Percentiles rank a stretch among this genome's conserved stretches.
Conservation (phyloP, 305 asterid genomes). For the Fraxinus albicans region DNA sequence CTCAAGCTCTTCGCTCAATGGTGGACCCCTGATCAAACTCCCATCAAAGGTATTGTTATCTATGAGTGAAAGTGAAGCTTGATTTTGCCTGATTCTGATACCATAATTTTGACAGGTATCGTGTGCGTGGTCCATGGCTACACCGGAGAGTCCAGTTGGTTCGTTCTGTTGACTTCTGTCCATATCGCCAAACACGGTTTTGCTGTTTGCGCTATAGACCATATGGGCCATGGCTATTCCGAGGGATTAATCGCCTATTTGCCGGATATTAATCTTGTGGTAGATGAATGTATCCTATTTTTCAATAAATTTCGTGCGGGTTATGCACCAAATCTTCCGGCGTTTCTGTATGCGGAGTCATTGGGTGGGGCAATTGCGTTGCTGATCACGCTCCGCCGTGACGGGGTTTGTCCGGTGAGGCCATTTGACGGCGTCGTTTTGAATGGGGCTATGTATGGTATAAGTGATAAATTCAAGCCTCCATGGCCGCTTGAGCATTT, state of each 20-base stretch:
- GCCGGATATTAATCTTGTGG: conserved; percentile 56
- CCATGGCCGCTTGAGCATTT: conserved; percentile 96
- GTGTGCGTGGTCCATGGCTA: conserved; percentile 41
- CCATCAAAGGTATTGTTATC: conserved; percentile 26
- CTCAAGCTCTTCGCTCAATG: conserved; percentile 88
- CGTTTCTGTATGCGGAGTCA: conserved; percentile 82
- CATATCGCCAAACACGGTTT: conserved; percentile 74
- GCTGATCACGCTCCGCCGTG: conserved; percentile 66
- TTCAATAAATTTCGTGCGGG: conserved; percentile 46
- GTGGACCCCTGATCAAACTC: conserved; percentile 64
- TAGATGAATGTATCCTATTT: conserved; percentile 42
- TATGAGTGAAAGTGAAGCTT: background rate
- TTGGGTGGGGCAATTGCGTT: conserved; percentile 87
- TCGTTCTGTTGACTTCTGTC: conserved; percentile 84
- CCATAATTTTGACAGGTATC: conserved; percentile 16
- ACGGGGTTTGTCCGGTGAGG: conserved; percentile 42
- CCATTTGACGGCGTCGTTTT: conserved; percentile 71
- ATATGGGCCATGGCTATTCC: conserved; percentile 49
- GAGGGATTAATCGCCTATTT: conserved; percentile 57
- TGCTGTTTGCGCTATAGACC: conserved; percentile 43
- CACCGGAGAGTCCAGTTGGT: conserved; percentile 90
- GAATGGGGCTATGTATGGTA: conserved; percentile 96
- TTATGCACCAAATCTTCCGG: conserved; percentile 48
- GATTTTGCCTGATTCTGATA: background rate
- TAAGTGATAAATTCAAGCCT: conserved; percentile 83